These are phyloP conservation scores for Monilinia fructicola DNA, from an alignment of 2,329 filamentous ascomycete genomes.

Conservation along the genomic window DNA sequence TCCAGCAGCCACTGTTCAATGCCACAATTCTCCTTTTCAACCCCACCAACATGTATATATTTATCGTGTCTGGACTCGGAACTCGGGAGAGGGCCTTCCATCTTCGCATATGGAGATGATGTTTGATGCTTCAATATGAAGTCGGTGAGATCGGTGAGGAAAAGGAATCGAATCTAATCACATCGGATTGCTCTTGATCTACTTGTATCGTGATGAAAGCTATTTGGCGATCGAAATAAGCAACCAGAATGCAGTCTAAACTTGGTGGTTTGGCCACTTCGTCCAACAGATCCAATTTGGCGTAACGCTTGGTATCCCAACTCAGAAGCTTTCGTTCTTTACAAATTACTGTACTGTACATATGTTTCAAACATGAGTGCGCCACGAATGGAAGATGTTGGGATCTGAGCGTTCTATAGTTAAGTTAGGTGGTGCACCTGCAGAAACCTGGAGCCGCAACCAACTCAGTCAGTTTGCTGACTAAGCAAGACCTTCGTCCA, in stretches of 20 bases:
- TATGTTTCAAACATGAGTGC: not conserved
- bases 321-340: not conserved
- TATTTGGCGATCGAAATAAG: not conserved
- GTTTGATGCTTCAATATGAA: not conserved
- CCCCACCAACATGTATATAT: slow-evolving; percentile 3
- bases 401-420: not conserved
- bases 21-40: slow-evolving; percentile 1
- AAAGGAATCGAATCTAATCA: not conserved
- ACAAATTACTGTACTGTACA: not conserved
- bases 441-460: not conserved
- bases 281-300: not conserved
- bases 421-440: not conserved
- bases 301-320: not conserved
- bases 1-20: not conserved
- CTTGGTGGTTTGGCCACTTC: not conserved
- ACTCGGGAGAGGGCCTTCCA: not conserved
- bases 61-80: not conserved
- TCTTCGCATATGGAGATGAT: not conserved
- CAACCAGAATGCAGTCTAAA: not conserved
- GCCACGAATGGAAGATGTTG: not conserved
- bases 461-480: not conserved
- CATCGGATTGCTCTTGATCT: not conserved
- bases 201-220: not conserved
- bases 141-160: not conserved
- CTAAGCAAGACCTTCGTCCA: not conserved